A percentile compares a stretch with the other conserved stretches of the same genome.
Evolutionary conservation across 2,329 filamentous ascomycete species (phyloP).

Genomic region (Venturia carpophila): DNA sequence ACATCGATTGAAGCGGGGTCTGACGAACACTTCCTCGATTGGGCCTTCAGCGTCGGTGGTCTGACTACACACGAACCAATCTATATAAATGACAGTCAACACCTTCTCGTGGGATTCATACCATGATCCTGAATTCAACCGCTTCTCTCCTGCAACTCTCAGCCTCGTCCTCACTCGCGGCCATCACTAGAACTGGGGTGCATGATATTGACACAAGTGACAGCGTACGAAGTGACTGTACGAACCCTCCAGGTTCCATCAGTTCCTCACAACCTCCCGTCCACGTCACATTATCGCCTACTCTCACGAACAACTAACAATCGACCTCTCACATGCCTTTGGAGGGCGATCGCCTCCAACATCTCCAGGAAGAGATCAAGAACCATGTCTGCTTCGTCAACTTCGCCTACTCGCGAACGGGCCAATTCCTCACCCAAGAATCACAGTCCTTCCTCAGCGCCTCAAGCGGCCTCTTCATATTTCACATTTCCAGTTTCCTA

Average conservation of each 20-base stretch:
- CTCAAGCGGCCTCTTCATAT: slow-evolving; percentile 32
- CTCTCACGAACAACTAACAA: not conserved
- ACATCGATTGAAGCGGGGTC: not conserved
- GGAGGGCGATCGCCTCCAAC: not conserved
- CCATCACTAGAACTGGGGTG: not conserved
- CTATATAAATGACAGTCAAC: not conserved
- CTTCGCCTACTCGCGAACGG: not conserved
- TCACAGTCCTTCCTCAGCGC: not conserved
- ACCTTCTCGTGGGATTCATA: not conserved
- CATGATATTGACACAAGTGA: not conserved
- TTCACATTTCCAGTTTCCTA: slow-evolving; percentile 44
- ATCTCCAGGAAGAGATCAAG: not conserved
- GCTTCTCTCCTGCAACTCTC: slow-evolving; percentile 2
- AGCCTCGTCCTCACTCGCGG: slow-evolving; percentile 7
- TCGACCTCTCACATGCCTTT: not conserved
- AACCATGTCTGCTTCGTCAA: slow-evolving; percentile 10
- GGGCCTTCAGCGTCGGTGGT: not conserved
- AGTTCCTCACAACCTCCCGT: not conserved
- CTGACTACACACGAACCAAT: not conserved
- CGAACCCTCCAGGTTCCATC: not conserved
- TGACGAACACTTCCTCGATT: not conserved
- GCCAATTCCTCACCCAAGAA: not conserved
- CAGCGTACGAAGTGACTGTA: not conserved
- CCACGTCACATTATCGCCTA: not conserved
- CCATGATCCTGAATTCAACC: not conserved